Evolutionary conservation across 148 eudicot species (phyloP).

Genomic region (Arctostaphylos glauca): DNA sequence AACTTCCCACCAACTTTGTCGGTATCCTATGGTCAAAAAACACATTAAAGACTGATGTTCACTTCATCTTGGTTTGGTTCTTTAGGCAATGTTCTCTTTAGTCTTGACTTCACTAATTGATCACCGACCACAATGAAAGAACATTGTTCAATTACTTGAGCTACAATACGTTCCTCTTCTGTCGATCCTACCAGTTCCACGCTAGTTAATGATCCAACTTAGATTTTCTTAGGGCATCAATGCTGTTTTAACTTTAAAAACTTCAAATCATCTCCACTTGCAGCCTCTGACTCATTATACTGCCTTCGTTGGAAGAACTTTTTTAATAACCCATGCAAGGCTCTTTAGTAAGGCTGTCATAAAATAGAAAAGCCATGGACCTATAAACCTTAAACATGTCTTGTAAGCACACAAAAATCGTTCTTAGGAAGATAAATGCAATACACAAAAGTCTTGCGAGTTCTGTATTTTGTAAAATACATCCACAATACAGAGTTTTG

Average conservation of each 20-base stretch:
- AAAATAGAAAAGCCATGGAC: background rate
- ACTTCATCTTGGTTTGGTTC: conserved; percentile 5
- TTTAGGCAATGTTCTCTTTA: background rate
- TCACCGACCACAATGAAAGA: background rate
- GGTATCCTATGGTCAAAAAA: background rate
- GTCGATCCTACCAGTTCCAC: background rate
- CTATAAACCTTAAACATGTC: background rate
- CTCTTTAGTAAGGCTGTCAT: background rate
- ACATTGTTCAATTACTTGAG: background rate
- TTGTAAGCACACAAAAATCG: background rate
- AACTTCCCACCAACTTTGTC: background rate
- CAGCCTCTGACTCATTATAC: background rate
- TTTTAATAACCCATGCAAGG: background rate
- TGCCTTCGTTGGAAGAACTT: background rate
- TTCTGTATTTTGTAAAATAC: background rate
- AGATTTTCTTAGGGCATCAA: conserved; percentile 3
- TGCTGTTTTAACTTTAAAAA: background rate
- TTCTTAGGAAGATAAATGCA: background rate
- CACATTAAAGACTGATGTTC: background rate
- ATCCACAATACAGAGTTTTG: background rate
- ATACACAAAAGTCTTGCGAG: background rate
- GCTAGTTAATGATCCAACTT: background rate
- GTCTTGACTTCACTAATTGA: background rate
- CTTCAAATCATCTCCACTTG: background rate
- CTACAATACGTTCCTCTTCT: background rate